Conservation (phyloP, 192 early-diverging fungal species). For the Coemansia sp. region DNA sequence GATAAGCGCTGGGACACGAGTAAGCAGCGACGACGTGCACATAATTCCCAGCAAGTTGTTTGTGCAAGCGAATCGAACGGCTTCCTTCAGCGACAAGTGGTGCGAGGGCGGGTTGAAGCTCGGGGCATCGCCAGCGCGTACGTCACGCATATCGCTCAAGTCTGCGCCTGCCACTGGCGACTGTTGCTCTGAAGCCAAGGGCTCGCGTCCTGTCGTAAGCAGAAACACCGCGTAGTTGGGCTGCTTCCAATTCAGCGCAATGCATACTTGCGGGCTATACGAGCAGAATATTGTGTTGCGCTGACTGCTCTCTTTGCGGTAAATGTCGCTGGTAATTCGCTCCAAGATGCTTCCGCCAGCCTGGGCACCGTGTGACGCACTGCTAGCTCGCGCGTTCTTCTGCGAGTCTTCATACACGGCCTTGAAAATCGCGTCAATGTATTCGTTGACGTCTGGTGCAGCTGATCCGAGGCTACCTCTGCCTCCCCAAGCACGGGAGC, state of each 20-base stretch:
- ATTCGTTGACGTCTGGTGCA: slow-evolving; percentile 73
- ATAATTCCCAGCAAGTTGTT: slow-evolving; percentile 94
- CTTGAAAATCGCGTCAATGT: slow-evolving; percentile 87
- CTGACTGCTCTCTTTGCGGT: slow-evolving; percentile 27
- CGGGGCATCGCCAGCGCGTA: slow-evolving; percentile 24
- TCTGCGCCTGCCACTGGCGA: slow-evolving; percentile 47
- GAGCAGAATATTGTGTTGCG: slow-evolving; percentile 83
- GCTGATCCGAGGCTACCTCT: slow-evolving; percentile 47
- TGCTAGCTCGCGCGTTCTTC: slow-evolving; percentile 10
- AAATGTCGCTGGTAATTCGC: slow-evolving; percentile 9
- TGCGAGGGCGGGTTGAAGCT: slow-evolving; percentile 25
- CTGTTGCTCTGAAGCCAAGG: slow-evolving; percentile 3
- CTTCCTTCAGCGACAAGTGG: slow-evolving; percentile 80
- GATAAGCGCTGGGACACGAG: slow-evolving; percentile 89
- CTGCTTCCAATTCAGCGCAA: slow-evolving; percentile 98
- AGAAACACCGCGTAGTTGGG: slow-evolving; percentile 98
- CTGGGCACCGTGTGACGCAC: neutral
- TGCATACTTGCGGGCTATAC: slow-evolving; percentile 89
- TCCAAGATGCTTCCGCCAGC: slow-evolving; percentile 7
- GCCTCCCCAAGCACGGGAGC: slow-evolving; percentile 64
- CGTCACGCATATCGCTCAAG: slow-evolving; percentile 15
- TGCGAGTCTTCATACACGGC: slow-evolving; percentile 78
- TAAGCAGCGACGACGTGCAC: slow-evolving; percentile 86
- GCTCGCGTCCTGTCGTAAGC: slow-evolving; percentile 73
- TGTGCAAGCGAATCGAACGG: slow-evolving; percentile 88